phyloP scores from a whole-genome alignment of 331 rosid genomes.

The Quercus lobata region DNA sequence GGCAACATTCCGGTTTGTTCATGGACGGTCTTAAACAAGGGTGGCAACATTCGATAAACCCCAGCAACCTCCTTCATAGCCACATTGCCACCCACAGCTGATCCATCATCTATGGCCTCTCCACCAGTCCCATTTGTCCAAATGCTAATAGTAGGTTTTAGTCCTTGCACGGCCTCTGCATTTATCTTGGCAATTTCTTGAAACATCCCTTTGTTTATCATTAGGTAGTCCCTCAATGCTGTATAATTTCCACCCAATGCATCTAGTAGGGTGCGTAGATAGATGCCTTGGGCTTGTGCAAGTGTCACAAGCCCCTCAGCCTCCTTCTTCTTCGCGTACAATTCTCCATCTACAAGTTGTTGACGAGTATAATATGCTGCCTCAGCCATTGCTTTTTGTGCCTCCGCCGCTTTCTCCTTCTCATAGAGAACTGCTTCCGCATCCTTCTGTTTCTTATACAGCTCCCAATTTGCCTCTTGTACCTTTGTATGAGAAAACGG shows the following conservation, averaged over 20 bases:
- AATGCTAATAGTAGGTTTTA: slow-evolving; percentile 59
- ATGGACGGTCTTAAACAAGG: slow-evolving; percentile 46
- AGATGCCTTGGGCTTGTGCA: slow-evolving; percentile 44
- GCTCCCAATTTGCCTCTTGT: slow-evolving; percentile 59
- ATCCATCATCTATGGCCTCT: neutral
- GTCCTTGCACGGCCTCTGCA: slow-evolving; percentile 45
- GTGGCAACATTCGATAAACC: slow-evolving; percentile 56
- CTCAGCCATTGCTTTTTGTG: slow-evolving; percentile 44
- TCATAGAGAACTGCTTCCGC: slow-evolving; percentile 54
- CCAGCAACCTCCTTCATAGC: slow-evolving; percentile 49
- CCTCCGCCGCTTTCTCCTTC: slow-evolving; percentile 54
- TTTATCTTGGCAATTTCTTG: slow-evolving; percentile 57
- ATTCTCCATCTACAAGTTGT: slow-evolving; percentile 54
- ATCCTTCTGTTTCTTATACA: slow-evolving; percentile 45
- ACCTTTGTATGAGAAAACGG: slow-evolving; percentile 23
- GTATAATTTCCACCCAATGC: slow-evolving; percentile 45
- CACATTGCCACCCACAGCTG: neutral
- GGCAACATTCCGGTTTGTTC: slow-evolving; percentile 75
- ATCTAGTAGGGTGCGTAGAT: slow-evolving; percentile 29
- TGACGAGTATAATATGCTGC: slow-evolving; percentile 41
- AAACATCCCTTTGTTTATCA: slow-evolving; percentile 45
- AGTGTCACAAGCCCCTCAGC: slow-evolving; percentile 52
- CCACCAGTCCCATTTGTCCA: slow-evolving; percentile 41
- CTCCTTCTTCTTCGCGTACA: slow-evolving; percentile 48
- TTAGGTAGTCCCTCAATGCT: slow-evolving; percentile 46